A percentile compares a stretch with the other conserved stretches of the same genome.
Conservation (phyloP, 805 yeast genomes). For the Metschnikowia cerradonensis region DNA sequence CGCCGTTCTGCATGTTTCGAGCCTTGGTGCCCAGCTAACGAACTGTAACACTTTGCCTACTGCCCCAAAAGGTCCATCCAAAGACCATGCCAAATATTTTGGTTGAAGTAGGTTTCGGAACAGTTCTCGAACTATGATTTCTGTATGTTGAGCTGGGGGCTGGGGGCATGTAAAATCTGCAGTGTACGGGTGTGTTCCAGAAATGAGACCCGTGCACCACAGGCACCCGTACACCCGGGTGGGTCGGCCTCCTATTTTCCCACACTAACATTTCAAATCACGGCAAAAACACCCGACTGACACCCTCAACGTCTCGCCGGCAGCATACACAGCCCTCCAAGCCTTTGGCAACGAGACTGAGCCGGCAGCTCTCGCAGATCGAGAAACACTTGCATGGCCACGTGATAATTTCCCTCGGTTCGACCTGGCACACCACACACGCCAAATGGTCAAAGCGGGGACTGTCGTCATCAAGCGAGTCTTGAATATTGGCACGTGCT, state of each 20-base stretch:
- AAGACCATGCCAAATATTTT: too few relatives aligned
- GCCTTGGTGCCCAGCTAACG: too few relatives aligned
- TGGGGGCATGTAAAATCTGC: too few relatives aligned
- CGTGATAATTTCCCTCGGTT: conserved; percentile 69
- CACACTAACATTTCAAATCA: conserved; percentile 16
- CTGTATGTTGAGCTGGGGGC: too few relatives aligned
- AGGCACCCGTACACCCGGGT: neutral
- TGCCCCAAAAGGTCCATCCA: too few relatives aligned
- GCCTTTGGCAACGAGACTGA: conserved; percentile 65
- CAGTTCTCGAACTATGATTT: too few relatives aligned
- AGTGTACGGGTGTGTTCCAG: too few relatives aligned
- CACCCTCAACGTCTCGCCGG: conserved; percentile 66
- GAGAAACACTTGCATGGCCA: conserved; percentile 96
- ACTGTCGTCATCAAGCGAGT: conserved; percentile 16
- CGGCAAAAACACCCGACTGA: conserved; percentile 57
- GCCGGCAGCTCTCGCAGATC: conserved; percentile 78
- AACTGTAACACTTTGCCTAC: too few relatives aligned
- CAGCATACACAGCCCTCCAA: conserved; percentile 84
- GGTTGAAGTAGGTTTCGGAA: too few relatives aligned
- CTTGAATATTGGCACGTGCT: neutral
- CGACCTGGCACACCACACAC: conserved; percentile 80
- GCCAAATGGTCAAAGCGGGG: conserved; percentile 34
- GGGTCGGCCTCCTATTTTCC: neutral
- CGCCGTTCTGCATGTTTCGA: conserved; percentile 3
- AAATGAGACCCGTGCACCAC: too few relatives aligned